A percentile compares a stretch with the other conserved stretches of the same genome.
These are phyloP conservation scores for Cyberlindnera euphorbiiphila DNA, from an alignment of 805 yeast species.

Conservation along the genomic window DNA sequence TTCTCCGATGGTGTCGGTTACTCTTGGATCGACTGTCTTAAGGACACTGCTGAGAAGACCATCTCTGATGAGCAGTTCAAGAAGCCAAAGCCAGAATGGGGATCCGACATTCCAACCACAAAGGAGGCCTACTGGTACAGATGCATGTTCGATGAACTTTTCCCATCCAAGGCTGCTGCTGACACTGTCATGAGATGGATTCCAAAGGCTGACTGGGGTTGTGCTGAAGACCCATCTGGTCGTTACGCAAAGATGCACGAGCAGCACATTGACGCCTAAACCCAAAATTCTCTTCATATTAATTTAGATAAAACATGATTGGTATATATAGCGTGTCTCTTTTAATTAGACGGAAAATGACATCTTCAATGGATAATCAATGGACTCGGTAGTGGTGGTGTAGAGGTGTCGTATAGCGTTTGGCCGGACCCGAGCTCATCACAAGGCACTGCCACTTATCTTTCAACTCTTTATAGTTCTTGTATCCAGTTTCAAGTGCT, in stretches of 20 bases:
- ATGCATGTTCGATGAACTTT: conserved; percentile 89
- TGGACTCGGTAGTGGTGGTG: too few species aligned
- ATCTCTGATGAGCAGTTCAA: conserved; percentile 89
- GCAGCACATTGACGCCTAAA: conserved; percentile 42
- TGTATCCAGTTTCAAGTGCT: too few species aligned
- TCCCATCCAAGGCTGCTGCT: conserved; percentile 90
- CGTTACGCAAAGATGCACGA: conserved; percentile 93
- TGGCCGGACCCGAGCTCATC: too few species aligned
- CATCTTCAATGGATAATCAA: too few species aligned
- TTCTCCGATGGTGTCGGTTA: conserved; percentile 99
- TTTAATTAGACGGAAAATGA: too few species aligned
- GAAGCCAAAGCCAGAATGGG: conserved; percentile 94
- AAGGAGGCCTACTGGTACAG: conserved; percentile 99
- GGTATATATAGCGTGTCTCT: too few species aligned
- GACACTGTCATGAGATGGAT: conserved; percentile 98
- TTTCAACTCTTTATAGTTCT: too few species aligned
- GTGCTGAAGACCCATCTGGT: conserved; percentile 98
- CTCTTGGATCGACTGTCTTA: conserved; percentile 97
- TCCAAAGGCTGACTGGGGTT: conserved; percentile 99
- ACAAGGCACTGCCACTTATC: too few species aligned
- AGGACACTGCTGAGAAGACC: conserved; percentile 86
- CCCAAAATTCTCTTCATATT: too few species aligned
- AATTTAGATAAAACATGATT: too few species aligned
- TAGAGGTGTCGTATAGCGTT: too few species aligned
- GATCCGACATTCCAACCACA: conserved; percentile 88